Conservation (phyloP, 177 flowering plant species). For the Vitis hybrid region DNA sequence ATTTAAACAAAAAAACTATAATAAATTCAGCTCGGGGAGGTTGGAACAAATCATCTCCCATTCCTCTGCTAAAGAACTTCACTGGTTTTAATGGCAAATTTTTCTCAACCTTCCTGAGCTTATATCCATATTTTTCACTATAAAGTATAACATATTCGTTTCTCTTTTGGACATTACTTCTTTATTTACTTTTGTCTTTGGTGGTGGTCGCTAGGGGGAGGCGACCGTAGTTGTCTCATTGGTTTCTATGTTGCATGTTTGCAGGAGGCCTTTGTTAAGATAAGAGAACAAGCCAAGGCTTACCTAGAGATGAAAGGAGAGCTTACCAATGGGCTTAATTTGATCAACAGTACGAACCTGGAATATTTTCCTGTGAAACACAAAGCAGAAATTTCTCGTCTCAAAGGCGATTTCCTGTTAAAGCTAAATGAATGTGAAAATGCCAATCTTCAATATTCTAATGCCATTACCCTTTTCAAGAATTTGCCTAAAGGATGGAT, state of each 20-base stretch:
- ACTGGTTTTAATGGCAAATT: neutral
- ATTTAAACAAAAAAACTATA: neutral
- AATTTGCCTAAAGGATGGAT: constrained; percentile 99
- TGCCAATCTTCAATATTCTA: constrained; percentile 84
- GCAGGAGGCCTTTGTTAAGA: constrained; percentile 98
- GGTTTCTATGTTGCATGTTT: constrained; percentile 18
- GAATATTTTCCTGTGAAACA: constrained; percentile 88
- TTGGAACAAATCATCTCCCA: neutral
- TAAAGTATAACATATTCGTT: no score
- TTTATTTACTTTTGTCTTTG: neutral
- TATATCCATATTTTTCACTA: neutral
- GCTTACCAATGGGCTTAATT: constrained; percentile 84
- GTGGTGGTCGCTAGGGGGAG: neutral
- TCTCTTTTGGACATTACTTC: neutral
- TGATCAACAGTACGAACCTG: constrained; percentile 91
- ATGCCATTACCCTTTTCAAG: constrained; percentile 84
- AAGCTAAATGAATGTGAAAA: constrained; percentile 85
- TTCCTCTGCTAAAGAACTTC: no score
- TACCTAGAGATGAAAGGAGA: constrained; percentile 94
- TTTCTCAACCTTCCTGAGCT: neutral
- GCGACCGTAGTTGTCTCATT: neutral
- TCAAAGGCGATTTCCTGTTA: constrained; percentile 84
- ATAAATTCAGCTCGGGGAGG: neutral
- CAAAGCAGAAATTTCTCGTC: constrained; percentile 90
- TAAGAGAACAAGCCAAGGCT: constrained; percentile 98